These are phyloP conservation scores for Acer saccharum DNA, from an alignment of 345 rosid genomes.

Conservation along the genomic window DNA sequence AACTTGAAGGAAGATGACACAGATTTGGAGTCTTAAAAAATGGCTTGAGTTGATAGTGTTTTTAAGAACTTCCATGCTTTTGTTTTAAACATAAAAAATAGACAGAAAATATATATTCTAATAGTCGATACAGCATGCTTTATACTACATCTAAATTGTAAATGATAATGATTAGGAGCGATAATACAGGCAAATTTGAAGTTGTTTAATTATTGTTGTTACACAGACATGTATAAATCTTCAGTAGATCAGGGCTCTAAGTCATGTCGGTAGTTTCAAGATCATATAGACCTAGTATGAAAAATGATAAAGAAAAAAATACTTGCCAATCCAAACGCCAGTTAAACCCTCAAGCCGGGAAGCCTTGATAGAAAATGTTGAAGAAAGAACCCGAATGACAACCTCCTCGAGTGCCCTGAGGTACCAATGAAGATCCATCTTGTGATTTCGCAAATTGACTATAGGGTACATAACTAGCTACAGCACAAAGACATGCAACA, in stretches of 20 bases:
- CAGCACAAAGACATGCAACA: slow-evolving; percentile 26
- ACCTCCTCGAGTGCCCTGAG: slow-evolving; percentile 89
- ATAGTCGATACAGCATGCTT: not conserved
- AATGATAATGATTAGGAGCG: not conserved
- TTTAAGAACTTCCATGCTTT: too few species aligned
- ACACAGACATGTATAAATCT: not conserved
- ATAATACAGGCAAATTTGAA: not conserved
- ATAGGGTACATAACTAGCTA: slow-evolving; percentile 92
- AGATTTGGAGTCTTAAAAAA: not conserved
- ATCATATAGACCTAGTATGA: slow-evolving; percentile 1
- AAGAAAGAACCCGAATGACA: slow-evolving; percentile 67
- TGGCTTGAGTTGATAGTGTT: not conserved
- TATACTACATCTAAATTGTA: not conserved
- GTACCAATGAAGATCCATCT: slow-evolving; percentile 97
- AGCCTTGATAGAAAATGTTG: slow-evolving; percentile 68
- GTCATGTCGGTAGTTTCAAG: slow-evolving; percentile 5
- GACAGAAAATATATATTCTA: not conserved
- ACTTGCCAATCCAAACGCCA: slow-evolving; percentile 88
- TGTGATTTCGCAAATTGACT: slow-evolving; percentile 80
- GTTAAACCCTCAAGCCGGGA: slow-evolving; percentile 75
- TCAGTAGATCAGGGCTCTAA: not conserved
- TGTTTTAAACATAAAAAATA: too few species aligned
- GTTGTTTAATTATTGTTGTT: not conserved
- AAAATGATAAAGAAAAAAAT: slow-evolving; percentile 12
- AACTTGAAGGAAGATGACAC: not conserved